Conservation (phyloP, 768 basidiomycete genomes). For the Amanita thiersii region DNA sequence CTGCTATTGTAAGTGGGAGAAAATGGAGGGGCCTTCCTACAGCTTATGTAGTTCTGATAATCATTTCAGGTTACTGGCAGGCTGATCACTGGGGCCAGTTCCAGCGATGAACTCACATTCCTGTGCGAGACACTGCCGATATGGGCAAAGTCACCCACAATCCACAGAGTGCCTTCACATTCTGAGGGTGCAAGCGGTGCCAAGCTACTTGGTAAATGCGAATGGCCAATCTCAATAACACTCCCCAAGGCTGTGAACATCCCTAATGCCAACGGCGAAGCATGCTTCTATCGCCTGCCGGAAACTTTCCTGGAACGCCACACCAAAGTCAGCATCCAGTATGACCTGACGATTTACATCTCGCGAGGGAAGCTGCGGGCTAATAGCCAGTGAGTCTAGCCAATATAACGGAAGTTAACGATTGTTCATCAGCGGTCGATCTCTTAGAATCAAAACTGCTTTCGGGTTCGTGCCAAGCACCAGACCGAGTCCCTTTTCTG, state of each 20-base stretch:
- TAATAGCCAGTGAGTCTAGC: slow-evolving; percentile 33
- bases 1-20: slow-evolving; percentile 28
- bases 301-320: slow-evolving; percentile 48
- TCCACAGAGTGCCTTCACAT: slow-evolving; percentile 31
- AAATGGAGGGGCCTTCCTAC: not conserved
- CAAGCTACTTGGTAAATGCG: slow-evolving; percentile 38
- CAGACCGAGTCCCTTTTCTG: slow-evolving; percentile 35
- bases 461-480: slow-evolving; percentile 44
- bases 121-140: slow-evolving; percentile 34
- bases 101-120: slow-evolving; percentile 36
- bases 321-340: slow-evolving; percentile 40
- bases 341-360: slow-evolving; percentile 38
- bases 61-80: slow-evolving; percentile 37
- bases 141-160: slow-evolving; percentile 38
- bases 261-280: slow-evolving; percentile 27
- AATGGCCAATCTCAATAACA: slow-evolving; percentile 41
- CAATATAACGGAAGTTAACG: not conserved
- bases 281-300: slow-evolving; percentile 33
- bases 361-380: slow-evolving; percentile 40
- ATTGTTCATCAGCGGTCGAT: not conserved
- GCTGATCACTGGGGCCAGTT: slow-evolving; percentile 38
- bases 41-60: not conserved
- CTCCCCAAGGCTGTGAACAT: slow-evolving; percentile 34
- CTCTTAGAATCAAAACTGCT: slow-evolving; percentile 43
- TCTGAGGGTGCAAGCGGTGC: slow-evolving; percentile 29